These are phyloP conservation scores for Dactylonectria macrodidyma DNA, from an alignment of 2,329 filamentous ascomycete genomes.

Conservation along the genomic window DNA sequence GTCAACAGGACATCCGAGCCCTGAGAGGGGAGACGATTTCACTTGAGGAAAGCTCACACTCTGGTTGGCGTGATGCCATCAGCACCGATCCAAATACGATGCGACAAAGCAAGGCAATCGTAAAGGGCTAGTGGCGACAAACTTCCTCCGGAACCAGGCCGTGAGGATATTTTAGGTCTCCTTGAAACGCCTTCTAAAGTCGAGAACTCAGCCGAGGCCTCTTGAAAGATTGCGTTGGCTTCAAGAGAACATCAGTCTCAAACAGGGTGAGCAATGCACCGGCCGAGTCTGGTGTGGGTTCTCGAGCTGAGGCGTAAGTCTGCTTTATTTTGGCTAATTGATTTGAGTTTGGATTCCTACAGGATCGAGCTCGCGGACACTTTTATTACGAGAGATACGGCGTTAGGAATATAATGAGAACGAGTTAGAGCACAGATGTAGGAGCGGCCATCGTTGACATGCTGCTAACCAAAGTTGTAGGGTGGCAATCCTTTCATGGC, in stretches of 20 bases:
- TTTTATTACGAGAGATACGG: too few relatives aligned
- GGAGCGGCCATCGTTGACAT: too few relatives aligned
- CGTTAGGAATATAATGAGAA: too few relatives aligned
- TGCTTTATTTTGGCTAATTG: background rate
- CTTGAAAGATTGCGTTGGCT: slow-evolving; percentile 3
- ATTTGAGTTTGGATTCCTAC: background rate
- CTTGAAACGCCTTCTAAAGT: background rate
- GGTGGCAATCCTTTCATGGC: too few relatives aligned
- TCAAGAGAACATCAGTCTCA: background rate
- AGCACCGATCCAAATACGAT: background rate
- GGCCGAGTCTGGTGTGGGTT: background rate
- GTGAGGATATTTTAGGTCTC: background rate
- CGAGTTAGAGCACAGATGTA: too few relatives aligned
- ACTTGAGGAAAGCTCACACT: background rate
- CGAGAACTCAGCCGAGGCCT: background rate
- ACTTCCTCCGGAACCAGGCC: background rate
- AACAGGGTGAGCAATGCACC: background rate
- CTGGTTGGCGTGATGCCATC: background rate
- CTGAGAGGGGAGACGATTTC: background rate
- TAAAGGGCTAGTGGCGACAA: background rate
- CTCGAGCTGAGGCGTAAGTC: background rate
- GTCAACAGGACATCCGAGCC: background rate
- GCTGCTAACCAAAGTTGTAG: too few relatives aligned
- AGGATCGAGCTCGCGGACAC: too few relatives aligned
- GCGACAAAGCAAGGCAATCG: background rate